Percentiles rank a stretch among this genome's conserved stretches.
These are phyloP conservation scores for Tolypocladium endophyticum DNA, from an alignment of 2,329 filamentous ascomycete genomes.

Conservation along the genomic window DNA sequence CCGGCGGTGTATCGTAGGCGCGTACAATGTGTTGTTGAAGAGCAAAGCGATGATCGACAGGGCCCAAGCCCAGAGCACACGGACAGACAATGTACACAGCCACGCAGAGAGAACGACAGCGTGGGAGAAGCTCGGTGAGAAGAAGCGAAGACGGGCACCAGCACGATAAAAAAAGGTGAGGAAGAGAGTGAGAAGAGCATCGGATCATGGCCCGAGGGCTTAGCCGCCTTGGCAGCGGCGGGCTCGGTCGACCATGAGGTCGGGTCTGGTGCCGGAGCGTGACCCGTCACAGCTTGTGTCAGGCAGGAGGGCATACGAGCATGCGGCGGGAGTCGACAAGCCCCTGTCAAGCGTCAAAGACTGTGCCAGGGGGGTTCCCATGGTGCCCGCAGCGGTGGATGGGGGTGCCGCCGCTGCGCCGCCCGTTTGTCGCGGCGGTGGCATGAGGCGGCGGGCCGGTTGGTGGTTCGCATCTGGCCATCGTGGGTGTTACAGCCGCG, in stretches of 20 bases:
- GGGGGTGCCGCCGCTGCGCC: background rate
- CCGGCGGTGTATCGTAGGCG: background rate
- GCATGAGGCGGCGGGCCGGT: background rate
- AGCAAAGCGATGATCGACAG: background rate
- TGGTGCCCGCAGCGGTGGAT: background rate
- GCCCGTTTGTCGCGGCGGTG: background rate
- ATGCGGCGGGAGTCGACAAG: background rate
- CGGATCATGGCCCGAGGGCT: background rate
- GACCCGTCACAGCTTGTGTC: background rate
- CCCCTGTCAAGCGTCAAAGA: background rate
- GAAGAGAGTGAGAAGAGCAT: background rate
- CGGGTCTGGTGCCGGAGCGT: background rate
- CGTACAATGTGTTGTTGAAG: background rate
- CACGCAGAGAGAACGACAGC: background rate
- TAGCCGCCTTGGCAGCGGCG: background rate
- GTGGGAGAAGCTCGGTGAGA: background rate
- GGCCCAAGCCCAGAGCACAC: background rate
- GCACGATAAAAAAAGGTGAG: background rate
- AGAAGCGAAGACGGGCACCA: background rate
- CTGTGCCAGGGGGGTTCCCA: background rate
- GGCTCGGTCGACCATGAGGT: background rate
- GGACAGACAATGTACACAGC: background rate
- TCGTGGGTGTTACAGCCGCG: background rate
- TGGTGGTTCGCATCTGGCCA: background rate
- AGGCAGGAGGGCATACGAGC: background rate